Conservation (phyloP, 1,284 basidiomycete genomes). For the Agaricales sp. region DNA sequence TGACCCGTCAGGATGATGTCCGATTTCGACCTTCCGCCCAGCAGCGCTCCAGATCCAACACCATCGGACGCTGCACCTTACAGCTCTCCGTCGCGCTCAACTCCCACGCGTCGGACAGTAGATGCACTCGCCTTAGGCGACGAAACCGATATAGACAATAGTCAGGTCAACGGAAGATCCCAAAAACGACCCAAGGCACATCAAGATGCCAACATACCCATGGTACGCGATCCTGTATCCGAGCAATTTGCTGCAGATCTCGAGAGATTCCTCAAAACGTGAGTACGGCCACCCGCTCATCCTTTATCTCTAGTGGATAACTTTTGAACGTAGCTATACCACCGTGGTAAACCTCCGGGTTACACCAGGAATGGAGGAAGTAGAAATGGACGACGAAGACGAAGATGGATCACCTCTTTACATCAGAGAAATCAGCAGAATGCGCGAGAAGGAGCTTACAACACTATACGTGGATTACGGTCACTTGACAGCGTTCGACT, state of each 20-base stretch:
- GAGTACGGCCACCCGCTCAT: constrained; percentile 20
- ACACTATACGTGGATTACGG: constrained; percentile 96
- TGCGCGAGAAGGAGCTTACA: constrained; percentile 88
- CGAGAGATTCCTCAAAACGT: constrained; percentile 86
- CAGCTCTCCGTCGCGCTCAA: constrained; percentile 20
- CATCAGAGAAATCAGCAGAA: constrained; percentile 84
- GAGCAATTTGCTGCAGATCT: constrained; percentile 90
- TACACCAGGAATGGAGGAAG: constrained; percentile 66
- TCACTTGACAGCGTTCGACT: constrained; percentile 85
- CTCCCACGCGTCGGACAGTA: constrained; percentile 34
- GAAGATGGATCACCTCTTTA: constrained; percentile 76
- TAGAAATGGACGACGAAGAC: constrained; percentile 40
- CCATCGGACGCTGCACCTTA: constrained; percentile 31
- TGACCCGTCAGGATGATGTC: constrained; percentile 29
- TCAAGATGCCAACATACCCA: constrained; percentile 57
- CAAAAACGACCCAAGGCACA: constrained; percentile 37
- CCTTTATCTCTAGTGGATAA: constrained; percentile 1
- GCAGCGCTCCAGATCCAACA: constrained; percentile 47
- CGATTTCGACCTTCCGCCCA: constrained; percentile 46
- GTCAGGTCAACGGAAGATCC: constrained; percentile 25
- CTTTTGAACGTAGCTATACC: constrained; percentile 51
- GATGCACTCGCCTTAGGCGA: constrained; percentile 57
- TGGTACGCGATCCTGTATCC: constrained; percentile 87
- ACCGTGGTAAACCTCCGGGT: constrained; percentile 65
- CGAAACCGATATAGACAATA: constrained; percentile 36